Evolutionary conservation across 495 filamentous ascomycete genomes (phyloP).

Genomic region (Xylaria acuta): DNA sequence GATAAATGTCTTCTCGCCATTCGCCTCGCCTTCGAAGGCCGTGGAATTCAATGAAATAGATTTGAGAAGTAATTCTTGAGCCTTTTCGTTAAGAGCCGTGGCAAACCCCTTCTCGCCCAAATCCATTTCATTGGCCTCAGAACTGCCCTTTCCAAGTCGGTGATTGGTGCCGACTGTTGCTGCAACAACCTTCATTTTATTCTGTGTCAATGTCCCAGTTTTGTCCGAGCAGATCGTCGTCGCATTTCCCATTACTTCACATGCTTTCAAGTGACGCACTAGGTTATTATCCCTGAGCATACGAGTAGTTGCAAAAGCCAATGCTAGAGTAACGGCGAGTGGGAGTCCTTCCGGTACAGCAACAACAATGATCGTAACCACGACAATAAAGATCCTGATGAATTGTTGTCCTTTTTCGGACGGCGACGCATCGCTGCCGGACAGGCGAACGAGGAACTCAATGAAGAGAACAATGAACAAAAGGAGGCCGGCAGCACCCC

Average conservation of each 20-base stretch:
- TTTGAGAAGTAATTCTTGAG: constrained; percentile 70
- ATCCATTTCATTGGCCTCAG: constrained; percentile 45
- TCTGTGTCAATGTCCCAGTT: constrained; percentile 92
- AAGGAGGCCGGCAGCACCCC: constrained; percentile 80
- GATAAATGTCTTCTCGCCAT: constrained; percentile 74
- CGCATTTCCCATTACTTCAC: constrained; percentile 99
- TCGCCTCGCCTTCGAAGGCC: constrained; percentile 82
- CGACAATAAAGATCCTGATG: constrained; percentile 91
- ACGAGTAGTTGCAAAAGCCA: constrained; percentile 91
- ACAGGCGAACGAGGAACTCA: constrained; percentile 77
- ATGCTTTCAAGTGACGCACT: constrained; percentile 87
- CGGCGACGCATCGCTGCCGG: constrained; percentile 60
- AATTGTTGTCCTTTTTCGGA: constrained; percentile 85
- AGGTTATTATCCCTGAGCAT: constrained; percentile 97
- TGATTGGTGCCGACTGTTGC: constrained; percentile 73
- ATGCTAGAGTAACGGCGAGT: constrained; percentile 88
- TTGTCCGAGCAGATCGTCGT: constrained; percentile 97
- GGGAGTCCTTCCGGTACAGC: constrained; percentile 94
- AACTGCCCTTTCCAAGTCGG: constrained; percentile 62
- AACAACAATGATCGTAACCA: constrained; percentile 94
- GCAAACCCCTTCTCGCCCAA: constrained; percentile 66
- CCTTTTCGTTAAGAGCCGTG: constrained; percentile 58
- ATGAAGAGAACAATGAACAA: constrained; percentile 93
- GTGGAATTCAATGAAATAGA: constrained; percentile 88
- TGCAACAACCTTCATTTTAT: constrained; percentile 88